phyloP scores from a whole-genome alignment of 306 rosid species.

The Ormosia semicastrata region DNA sequence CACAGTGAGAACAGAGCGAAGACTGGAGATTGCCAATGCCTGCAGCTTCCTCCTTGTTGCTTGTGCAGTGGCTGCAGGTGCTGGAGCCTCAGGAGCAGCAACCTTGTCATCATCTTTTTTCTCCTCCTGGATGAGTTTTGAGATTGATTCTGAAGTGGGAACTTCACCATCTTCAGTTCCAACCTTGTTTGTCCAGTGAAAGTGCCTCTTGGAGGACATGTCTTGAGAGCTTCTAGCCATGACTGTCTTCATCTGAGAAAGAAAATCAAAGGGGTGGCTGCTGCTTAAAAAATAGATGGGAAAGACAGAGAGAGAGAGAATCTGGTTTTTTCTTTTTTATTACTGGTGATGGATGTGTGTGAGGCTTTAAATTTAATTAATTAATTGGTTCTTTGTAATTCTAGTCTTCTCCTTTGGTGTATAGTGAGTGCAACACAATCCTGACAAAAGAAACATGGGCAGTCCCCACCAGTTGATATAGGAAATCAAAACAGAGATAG shows the following conservation, averaged over 20 bases:
- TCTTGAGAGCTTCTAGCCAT: conserved; percentile 35
- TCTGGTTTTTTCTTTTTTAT: conserved; percentile 36
- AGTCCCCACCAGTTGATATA: conserved; percentile 80
- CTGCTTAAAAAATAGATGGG: conserved; percentile 45
- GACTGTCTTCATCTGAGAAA: conserved; percentile 50
- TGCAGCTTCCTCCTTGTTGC: conserved; percentile 60
- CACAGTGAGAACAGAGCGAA: conserved; percentile 70
- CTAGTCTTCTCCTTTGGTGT: conserved; percentile 32
- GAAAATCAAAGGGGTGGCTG: conserved; percentile 27
- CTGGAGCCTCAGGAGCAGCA: neutral
- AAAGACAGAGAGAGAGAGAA: conserved; percentile 21
- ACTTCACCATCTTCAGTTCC: conserved; percentile 61
- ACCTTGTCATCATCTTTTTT: conserved; percentile 12
- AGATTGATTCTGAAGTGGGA: conserved; percentile 28
- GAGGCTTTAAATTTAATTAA: conserved; percentile 32
- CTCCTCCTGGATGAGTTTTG: conserved; percentile 39
- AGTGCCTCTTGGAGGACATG: conserved; percentile 88
- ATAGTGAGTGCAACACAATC: conserved; percentile 59
- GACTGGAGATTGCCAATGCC: conserved; percentile 64
- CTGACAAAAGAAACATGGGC: conserved; percentile 89
- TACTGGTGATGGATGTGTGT: conserved; percentile 36
- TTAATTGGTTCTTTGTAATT: conserved; percentile 32
- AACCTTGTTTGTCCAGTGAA: conserved; percentile 91
- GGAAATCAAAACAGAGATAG: conserved; percentile 55
- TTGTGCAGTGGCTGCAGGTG: conserved; percentile 19